A percentile compares a stretch with the other conserved stretches of the same genome.
These are phyloP conservation scores for Sporisorium sorghi DNA, from an alignment of 1,284 basidiomycete genomes.

Conservation along the genomic window DNA sequence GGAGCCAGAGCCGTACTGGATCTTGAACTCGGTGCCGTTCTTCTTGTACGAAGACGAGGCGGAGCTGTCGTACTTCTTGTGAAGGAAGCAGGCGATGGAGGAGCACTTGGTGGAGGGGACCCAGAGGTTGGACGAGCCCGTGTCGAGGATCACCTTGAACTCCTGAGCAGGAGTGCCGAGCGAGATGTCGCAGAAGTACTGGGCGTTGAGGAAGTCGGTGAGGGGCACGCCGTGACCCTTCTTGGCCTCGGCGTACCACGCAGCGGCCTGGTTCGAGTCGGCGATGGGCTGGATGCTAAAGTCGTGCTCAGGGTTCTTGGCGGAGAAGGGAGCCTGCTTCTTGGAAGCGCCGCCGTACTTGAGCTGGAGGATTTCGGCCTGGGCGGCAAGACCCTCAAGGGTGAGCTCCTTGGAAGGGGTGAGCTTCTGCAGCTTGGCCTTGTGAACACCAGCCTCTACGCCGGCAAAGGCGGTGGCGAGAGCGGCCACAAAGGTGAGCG, in stretches of 20 bases:
- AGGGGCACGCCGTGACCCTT: conserved; percentile 90
- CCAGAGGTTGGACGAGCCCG: conserved; percentile 92
- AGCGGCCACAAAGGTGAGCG: conserved; percentile 77
- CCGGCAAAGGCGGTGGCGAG: conserved; percentile 70
- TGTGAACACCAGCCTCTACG: conserved; percentile 70
- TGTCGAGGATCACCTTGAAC: conserved; percentile 82
- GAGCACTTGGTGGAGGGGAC: conserved; percentile 88
- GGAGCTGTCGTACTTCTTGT: conserved; percentile 89
- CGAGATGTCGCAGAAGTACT: conserved; percentile 91
- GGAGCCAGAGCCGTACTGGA: conserved; percentile 95
- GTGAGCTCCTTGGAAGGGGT: conserved; percentile 77
- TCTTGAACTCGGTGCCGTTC: conserved; percentile 91
- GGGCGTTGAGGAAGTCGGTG: conserved; percentile 96
- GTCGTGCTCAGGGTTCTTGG: conserved; percentile 75
- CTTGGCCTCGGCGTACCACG: conserved; percentile 71
- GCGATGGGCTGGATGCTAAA: conserved; percentile 70
- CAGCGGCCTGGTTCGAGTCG: conserved; percentile 45
- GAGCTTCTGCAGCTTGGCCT: conserved; percentile 73
- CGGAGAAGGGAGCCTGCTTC: conserved; percentile 63
- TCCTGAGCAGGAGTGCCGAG: conserved; percentile 84
- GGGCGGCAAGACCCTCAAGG: conserved; percentile 77
- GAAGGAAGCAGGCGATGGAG: conserved; percentile 98
- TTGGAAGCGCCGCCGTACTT: conserved; percentile 62
- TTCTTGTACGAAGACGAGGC: conserved; percentile 86
- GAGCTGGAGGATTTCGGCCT: conserved; percentile 70